Evolutionary conservation across 352 stramenopile genomes (phyloP).

Genomic region (Globisporangium cylindrosporum): DNA sequence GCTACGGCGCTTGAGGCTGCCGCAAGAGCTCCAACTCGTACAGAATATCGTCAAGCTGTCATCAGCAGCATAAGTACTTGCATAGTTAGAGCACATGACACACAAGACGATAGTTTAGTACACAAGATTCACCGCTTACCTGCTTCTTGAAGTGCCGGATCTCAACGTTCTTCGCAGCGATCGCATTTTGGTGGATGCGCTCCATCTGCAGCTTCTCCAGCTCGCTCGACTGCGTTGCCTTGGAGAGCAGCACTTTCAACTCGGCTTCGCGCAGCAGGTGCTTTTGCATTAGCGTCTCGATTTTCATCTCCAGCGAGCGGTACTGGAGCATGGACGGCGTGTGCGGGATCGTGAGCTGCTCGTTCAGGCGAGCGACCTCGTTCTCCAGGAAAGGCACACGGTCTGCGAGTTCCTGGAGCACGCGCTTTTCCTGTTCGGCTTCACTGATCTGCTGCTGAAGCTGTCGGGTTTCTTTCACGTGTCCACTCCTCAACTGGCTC

Average conservation of each 20-base stretch:
- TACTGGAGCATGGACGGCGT: slow-evolving; percentile 84
- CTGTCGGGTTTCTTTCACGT: slow-evolving; percentile 33
- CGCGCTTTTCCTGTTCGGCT: slow-evolving; percentile 28
- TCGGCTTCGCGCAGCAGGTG: slow-evolving; percentile 72
- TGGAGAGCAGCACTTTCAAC: slow-evolving; percentile 65
- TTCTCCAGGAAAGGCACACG: slow-evolving; percentile 49
- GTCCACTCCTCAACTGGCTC: slow-evolving; percentile 20
- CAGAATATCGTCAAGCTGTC: slow-evolving; percentile 55
- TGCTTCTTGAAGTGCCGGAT: slow-evolving; percentile 76
- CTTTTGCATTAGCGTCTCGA: slow-evolving; percentile 77
- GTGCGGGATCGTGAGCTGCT: slow-evolving; percentile 48
- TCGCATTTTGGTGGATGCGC: slow-evolving; percentile 49
- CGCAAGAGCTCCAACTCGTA: slow-evolving; percentile 50
- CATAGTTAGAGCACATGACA: neutral
- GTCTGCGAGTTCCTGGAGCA: slow-evolving; percentile 28
- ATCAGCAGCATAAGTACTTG: neutral
- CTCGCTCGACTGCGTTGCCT: slow-evolving; percentile 61
- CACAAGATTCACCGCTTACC: slow-evolving; percentile 12
- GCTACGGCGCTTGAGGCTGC: slow-evolving; percentile 15
- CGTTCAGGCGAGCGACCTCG: slow-evolving; percentile 40
- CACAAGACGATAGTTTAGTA: neutral
- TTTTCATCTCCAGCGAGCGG: slow-evolving; percentile 62
- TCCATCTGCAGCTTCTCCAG: slow-evolving; percentile 61
- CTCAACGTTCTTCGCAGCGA: slow-evolving; percentile 75
- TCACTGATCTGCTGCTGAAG: slow-evolving; percentile 27